Base-by-base conservation (phyloP, 352 stramenopile species). In the Phytopythium vexans region DNA sequence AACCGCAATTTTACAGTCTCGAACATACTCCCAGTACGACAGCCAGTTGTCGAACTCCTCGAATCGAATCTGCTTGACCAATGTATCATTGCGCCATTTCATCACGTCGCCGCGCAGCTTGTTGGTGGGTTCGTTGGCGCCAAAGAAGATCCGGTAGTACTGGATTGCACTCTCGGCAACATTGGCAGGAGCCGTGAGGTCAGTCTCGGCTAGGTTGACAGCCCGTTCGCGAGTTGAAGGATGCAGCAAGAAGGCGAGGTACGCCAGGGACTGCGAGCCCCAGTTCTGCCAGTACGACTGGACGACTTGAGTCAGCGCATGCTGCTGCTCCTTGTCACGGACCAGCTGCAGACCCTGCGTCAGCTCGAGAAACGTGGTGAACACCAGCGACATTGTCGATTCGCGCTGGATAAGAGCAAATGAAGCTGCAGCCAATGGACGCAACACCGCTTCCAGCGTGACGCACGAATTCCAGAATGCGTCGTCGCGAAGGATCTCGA, bases 1-100 rank as follows among this genome's bases (percentile, higher is more conserved):
- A 6, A 46, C 41, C 15, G 41, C 41, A 21, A 46, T 46, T 9
- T 46, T 46, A 21, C 41, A 46, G 15, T 46, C 41, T 7, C 41
- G 41, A 21, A 46, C 15, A 21, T 46, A 46, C 16, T 46, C 41
- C 41, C 41, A 46, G n/a, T 34, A 46, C 41, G 41, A 46, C 41
- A 46, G 41, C 41, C 41, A 46, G 41, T 46, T 46, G 41, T 46
- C 41, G 41, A 46, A 46, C 41, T 46, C 41, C 34, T 46, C 41
- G 16, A 10, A 8, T 6, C 41, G 41, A n/a, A 46, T 21, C 15
- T 46, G 8, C 16, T 46, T 46, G 41, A 21, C 41, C 16, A 46
- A 9, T 21, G 16, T 34, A 10, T 21, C 41, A 7, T 34, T 46
- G 3, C 41, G 41, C 41, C 41, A 46, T 21, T 46, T 46, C 41